A percentile compares a stretch with the other conserved stretches of the same genome.
These are phyloP conservation scores for Tardiomyces blankii DNA, from an alignment of 1,139 yeast genomes.

Conservation along the genomic window DNA sequence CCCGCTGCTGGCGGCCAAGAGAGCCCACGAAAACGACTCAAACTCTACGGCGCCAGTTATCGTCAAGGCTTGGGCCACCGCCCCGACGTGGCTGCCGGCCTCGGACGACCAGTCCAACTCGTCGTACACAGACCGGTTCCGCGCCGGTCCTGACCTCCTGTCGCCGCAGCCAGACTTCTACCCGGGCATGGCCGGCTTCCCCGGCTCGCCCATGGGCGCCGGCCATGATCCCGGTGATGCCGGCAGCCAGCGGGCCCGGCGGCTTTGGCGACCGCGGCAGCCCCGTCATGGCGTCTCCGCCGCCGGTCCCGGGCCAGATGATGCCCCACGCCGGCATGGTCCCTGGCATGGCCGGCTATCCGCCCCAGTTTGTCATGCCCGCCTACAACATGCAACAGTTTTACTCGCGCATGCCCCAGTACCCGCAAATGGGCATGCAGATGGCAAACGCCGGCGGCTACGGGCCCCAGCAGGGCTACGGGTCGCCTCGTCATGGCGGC, in stretches of 20 bases:
- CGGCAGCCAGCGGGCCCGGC: slow-evolving; percentile 5
- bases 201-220: slow-evolving; percentile 7
- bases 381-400: neutral
- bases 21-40: slow-evolving; percentile 24
- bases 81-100: slow-evolving; percentile 60
- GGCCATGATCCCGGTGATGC: slow-evolving; percentile 16
- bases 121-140: slow-evolving; percentile 14
- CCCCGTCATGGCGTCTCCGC: slow-evolving; percentile 17
- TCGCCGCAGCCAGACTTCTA: slow-evolving; percentile 7
- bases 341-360: slow-evolving; percentile 10
- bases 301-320: slow-evolving; percentile 16
- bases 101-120: slow-evolving; percentile 11
- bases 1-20: slow-evolving; percentile 36
- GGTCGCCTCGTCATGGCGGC: neutral
- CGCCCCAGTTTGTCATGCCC: neutral
- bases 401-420: neutral
- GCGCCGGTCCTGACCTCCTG: slow-evolving; percentile 5
- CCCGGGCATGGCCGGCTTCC: slow-evolving; percentile 11
- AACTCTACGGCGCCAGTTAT: slow-evolving; percentile 24
- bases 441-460: neutral
- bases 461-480: neutral
- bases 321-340: slow-evolving; percentile 16
- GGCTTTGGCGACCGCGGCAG: slow-evolving; percentile 16
- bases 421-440: neutral
- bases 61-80: slow-evolving; percentile 60